A percentile compares a stretch with the other conserved stretches of the same genome.
Evolutionary conservation across 164 flowering plant species (phyloP).

Genomic region (Liquidambar formosana): DNA sequence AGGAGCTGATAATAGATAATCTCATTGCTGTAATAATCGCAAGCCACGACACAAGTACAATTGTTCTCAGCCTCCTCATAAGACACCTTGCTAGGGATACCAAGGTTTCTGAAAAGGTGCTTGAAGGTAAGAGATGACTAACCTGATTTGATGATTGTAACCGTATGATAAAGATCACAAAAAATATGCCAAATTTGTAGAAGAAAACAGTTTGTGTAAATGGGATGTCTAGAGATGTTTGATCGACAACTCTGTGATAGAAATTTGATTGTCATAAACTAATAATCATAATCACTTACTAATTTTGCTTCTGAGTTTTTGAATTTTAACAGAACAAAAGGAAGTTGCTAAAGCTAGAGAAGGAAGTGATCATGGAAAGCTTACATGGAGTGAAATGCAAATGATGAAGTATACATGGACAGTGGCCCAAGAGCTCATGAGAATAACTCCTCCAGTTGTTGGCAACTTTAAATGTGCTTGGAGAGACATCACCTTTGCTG

Average conservation of each 20-base stretch:
- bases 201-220: too few relatives aligned
- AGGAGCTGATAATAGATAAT: constrained; percentile 22
- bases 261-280: not conserved
- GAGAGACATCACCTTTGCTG: constrained; percentile 26
- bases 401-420: constrained; percentile 32
- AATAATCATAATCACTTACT: too few relatives aligned
- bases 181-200: too few relatives aligned
- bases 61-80: constrained; percentile 17
- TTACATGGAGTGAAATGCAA: constrained; percentile 30
- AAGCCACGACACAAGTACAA: constrained; percentile 24
- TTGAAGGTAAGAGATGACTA: constrained; percentile 18
- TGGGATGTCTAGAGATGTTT: too few relatives aligned
- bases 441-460: constrained; percentile 24
- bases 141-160: too few relatives aligned
- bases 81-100: constrained; percentile 25
- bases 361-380: constrained; percentile 14
- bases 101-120: constrained; percentile 15
- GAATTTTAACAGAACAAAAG: constrained; percentile 25
- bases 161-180: too few relatives aligned
- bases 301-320: not conserved
- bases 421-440: constrained; percentile 33
- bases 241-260: too few relatives aligned
- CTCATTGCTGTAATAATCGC: constrained; percentile 23
- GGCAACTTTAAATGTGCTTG: constrained; percentile 20
- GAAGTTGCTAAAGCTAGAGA: constrained; percentile 11